These are phyloP conservation scores for Arthrobotrys sinensis DNA, from an alignment of 2,329 filamentous ascomycete species.

Conservation along the genomic window DNA sequence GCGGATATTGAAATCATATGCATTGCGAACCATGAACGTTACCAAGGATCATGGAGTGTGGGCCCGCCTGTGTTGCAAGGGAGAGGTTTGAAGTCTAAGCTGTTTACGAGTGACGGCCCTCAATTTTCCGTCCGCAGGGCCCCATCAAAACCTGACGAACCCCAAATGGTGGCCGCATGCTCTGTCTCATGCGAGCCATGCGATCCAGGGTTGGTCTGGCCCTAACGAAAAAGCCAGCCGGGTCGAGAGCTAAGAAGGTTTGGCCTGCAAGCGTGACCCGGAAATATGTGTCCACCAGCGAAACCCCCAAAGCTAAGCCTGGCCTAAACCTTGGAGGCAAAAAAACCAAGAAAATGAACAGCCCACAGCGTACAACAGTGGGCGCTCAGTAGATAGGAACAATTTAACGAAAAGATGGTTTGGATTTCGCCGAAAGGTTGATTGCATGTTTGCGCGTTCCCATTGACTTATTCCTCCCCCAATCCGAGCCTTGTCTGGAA, in stretches of 20 bases:
- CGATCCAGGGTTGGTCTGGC: conserved; percentile 38
- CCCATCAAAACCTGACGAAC: conserved; percentile 35
- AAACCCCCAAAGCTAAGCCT: conserved; percentile 24
- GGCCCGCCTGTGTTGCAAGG: conserved; percentile 55
- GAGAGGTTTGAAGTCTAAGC: conserved; percentile 54
- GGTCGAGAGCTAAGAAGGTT: conserved; percentile 37
- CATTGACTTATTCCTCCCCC: conserved; percentile 55
- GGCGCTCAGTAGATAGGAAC: conserved; percentile 47
- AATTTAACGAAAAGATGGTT: conserved; percentile 54
- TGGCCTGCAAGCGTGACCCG: conserved; percentile 57
- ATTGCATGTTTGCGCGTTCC: conserved; percentile 14
- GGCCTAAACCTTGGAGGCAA: conserved; percentile 25
- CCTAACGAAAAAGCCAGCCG: conserved; percentile 25
- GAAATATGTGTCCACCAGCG: conserved; percentile 54
- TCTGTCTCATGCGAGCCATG: conserved; percentile 31
- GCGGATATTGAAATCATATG: conserved; percentile 34
- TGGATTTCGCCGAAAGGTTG: conserved; percentile 59
- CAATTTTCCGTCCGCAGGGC: conserved; percentile 62
- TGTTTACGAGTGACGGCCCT: conserved; percentile 59
- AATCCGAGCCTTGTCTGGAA: conserved; percentile 48
- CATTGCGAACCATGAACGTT: conserved; percentile 21
- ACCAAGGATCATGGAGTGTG: conserved; percentile 59
- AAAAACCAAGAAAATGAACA: conserved; percentile 18
- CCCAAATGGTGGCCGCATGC: conserved; percentile 27
- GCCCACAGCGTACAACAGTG: conserved; percentile 15